A percentile compares a stretch with the other conserved stretches of the same genome.
These are phyloP conservation scores for Salix udensis DNA, from an alignment of 345 rosid genomes.

Conservation along the genomic window DNA sequence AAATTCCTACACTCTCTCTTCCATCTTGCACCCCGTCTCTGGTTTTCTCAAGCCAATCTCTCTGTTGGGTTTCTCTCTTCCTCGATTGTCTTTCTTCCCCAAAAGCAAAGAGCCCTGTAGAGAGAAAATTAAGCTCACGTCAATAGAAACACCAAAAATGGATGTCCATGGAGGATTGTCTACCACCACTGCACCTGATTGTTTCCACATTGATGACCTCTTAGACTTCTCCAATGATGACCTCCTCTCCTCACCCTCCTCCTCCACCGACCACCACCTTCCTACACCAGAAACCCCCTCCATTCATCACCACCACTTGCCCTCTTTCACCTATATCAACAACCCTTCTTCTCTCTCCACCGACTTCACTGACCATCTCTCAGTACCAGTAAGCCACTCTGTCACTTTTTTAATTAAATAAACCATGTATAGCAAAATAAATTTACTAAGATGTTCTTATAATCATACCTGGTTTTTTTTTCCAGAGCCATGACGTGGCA, in stretches of 20 bases:
- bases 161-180: slow-evolving; percentile 42
- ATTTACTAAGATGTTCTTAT: not conserved
- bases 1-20: not conserved
- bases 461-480: not conserved
- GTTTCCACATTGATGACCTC: slow-evolving; percentile 69
- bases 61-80: not conserved
- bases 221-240: slow-evolving; percentile 63
- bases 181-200: slow-evolving; percentile 37
- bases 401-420: not conserved
- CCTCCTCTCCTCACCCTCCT: slow-evolving; percentile 37
- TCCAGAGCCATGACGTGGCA: slow-evolving; percentile 73
- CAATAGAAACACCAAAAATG: slow-evolving; percentile 23
- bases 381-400: slow-evolving; percentile 46
- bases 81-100: not conserved
- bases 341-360: slow-evolving; percentile 17
- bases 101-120: not conserved
- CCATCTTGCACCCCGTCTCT: not conserved
- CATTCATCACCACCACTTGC: slow-evolving; percentile 9
- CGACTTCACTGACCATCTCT: slow-evolving; percentile 59
- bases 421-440: not conserved
- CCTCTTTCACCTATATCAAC: slow-evolving; percentile 6
- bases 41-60: not conserved
- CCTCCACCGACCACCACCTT: slow-evolving; percentile 15
- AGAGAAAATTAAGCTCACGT: not conserved
- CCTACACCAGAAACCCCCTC: slow-evolving; percentile 22